These are phyloP conservation scores for Pyrenochaeta sp. DNA, from an alignment of 2,329 filamentous ascomycete species.

Conservation along the genomic window DNA sequence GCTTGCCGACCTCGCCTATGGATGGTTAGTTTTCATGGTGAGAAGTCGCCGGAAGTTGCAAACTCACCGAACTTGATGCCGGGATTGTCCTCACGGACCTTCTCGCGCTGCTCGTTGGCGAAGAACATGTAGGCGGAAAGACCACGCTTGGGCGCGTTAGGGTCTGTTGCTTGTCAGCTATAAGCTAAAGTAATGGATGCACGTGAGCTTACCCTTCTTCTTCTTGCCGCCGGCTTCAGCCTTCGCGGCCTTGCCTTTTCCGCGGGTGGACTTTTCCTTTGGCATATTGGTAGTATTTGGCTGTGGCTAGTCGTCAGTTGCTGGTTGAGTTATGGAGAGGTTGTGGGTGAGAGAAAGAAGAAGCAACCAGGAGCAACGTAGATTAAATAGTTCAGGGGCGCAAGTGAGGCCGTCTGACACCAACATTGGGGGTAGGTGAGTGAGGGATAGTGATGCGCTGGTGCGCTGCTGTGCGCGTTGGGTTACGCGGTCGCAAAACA, in stretches of 20 bases:
- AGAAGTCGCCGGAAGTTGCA: neutral
- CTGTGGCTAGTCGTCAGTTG: conserved; percentile 21
- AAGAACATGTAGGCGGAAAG: conserved; percentile 99
- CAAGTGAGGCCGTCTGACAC: neutral
- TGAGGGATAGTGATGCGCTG: conserved; percentile 24
- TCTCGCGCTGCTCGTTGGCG: conserved; percentile 98
- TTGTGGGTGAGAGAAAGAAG: conserved; percentile 3
- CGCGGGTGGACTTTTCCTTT: conserved; percentile 70
- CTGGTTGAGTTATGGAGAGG: conserved; percentile 6
- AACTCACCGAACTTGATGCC: conserved; percentile 90
- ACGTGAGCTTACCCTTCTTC: conserved; percentile 70
- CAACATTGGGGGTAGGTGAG: conserved; percentile 15
- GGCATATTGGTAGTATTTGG: conserved; percentile 63
- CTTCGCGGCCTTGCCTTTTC: conserved; percentile 64
- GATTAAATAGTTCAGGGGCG: neutral
- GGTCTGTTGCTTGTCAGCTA: conserved; percentile 66
- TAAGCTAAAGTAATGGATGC: conserved; percentile 2
- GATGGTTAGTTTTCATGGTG: conserved; percentile 24
- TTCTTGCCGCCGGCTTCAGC: conserved; percentile 68
- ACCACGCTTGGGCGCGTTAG: conserved; percentile 98
- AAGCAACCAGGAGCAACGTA: neutral
- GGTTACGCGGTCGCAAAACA: conserved; percentile 44
- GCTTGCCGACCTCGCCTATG: conserved; percentile 92
- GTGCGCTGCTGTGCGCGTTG: conserved; percentile 30
- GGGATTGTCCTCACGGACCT: conserved; percentile 97